Evolutionary conservation across 176 grass and related monocot genomes (phyloP), one percentile per base, ranked within the genome.

Genomic region (Metroxylon sagu): DNA sequence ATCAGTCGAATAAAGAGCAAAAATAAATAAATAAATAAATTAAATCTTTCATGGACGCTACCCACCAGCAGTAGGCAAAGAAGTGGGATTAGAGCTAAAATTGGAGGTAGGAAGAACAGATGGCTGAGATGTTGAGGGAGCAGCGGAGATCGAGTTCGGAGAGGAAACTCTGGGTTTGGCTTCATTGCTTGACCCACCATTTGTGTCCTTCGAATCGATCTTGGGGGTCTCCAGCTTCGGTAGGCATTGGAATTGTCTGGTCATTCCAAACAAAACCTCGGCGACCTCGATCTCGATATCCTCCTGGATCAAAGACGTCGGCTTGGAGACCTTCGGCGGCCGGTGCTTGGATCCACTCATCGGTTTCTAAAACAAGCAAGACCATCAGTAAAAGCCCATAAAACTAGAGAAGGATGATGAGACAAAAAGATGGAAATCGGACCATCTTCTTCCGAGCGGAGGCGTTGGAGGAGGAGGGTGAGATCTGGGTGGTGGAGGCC

Each of bases 191-290:
- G 52, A 48, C 10, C 52, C 65, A 48, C 51, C 51, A 55, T 56
- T 29, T 5, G 55, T 6, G 7, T 92, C 93, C 60, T 69, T 85
- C 2, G 43, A 31, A 21, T 92, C 93, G 5, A 71, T 51, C 71
- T 92, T 93, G 67, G 80, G 65, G 53, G 67, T 79, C 25, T 85
- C 77, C 77, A 80, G 87, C 76, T 83, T 83, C 14, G 79, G 69
- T 18, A 69, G 79, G 19, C 56, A 71, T 2, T 77, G 79, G 64
- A 93, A 89, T 76, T 98, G 94, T 77, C 82, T 73, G 4, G 87
- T 98, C 3, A 98, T 76, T 19, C 93, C 93, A 17, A 89, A 98
- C 26, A 98, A 79, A 31, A 98, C 94, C 85, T 98, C 94, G 14
- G 94, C 94, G 14, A 98, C 88, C 88, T 98, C 94, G 56, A 98